These are phyloP conservation scores for Tylopilus rubrobrunneus DNA, from an alignment of 768 basidiomycete genomes.

Conservation along the genomic window DNA sequence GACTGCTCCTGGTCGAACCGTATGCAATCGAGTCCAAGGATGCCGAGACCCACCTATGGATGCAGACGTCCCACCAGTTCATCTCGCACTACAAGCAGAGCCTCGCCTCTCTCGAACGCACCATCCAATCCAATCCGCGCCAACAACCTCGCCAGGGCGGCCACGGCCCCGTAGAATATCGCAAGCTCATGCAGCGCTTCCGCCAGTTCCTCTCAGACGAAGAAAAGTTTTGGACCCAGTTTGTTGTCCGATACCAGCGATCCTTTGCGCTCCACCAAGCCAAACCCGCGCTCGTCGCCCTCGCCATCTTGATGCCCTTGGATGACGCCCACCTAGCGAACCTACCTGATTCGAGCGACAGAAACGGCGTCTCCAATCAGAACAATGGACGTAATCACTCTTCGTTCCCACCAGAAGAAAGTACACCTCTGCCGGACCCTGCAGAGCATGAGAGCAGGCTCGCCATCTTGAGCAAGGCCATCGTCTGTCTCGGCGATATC, in stretches of 20 bases:
- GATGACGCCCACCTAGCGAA: slow-evolving; percentile 34
- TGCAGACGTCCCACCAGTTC: slow-evolving; percentile 85
- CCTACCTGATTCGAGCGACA: slow-evolving; percentile 18
- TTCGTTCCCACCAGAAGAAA: slow-evolving; percentile 61
- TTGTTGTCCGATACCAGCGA: slow-evolving; percentile 71
- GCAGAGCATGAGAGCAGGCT: slow-evolving; percentile 52
- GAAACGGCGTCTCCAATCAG: slow-evolving; percentile 20
- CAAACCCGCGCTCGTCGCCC: slow-evolving; percentile 48
- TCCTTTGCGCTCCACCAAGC: slow-evolving; percentile 70
- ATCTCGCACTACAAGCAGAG: slow-evolving; percentile 80
- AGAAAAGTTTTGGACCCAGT: slow-evolving; percentile 85
- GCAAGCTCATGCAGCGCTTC: slow-evolving; percentile 85
- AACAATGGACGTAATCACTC: slow-evolving; percentile 51
- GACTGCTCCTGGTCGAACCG: slow-evolving; percentile 64
- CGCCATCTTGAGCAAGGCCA: slow-evolving; percentile 78
- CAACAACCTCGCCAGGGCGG: slow-evolving; percentile 37
- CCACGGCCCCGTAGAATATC: slow-evolving; percentile 72
- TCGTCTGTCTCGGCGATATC: slow-evolving; percentile 92
- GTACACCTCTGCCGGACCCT: slow-evolving; percentile 35
- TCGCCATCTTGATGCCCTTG: slow-evolving; percentile 48
- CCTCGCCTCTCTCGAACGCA: slow-evolving; percentile 62
- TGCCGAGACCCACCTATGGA: slow-evolving; percentile 83
- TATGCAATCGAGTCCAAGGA: slow-evolving; percentile 72
- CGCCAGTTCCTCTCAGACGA: slow-evolving; percentile 86
- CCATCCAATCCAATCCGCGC: slow-evolving; percentile 40